Evolutionary conservation across 345 rosid species (phyloP).

Genomic region (Dimocarpus longan): DNA sequence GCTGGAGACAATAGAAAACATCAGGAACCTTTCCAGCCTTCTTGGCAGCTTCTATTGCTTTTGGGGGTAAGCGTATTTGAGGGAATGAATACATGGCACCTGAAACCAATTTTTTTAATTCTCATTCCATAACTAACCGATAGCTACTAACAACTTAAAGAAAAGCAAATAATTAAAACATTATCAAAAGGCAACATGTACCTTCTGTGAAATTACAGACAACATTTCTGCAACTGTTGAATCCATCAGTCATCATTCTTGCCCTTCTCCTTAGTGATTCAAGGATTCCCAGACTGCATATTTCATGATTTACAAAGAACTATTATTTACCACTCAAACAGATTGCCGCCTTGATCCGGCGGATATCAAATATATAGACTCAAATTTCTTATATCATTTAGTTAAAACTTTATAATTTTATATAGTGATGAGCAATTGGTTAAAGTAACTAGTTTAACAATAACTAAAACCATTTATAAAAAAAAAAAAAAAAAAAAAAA

Average conservation of each 20-base stretch:
- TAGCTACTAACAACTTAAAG: neutral
- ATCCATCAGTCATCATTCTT: conserved; percentile 94
- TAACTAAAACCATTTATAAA: neutral
- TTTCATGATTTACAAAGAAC: neutral
- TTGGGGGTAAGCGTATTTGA: conserved; percentile 82
- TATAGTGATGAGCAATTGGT: conserved; percentile 2
- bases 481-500: too few relatives aligned
- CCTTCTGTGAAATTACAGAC: conserved; percentile 99
- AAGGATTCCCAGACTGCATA: conserved; percentile 80
- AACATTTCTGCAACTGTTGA: conserved; percentile 96
- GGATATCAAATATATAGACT: conserved; percentile 1
- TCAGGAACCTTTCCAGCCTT: conserved; percentile 83
- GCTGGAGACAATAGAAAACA: conserved; percentile 95
- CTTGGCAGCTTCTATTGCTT: conserved; percentile 86
- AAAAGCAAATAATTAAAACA: neutral
- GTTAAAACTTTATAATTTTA: neutral
- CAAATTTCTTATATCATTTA: neutral
- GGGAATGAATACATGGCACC: conserved; percentile 99
- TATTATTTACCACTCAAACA: conserved; percentile 13
- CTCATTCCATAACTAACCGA: conserved; percentile 2
- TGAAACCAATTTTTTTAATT: conserved; percentile 24
- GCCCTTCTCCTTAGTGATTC: conserved; percentile 95
- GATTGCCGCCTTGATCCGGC: neutral
- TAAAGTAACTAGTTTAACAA: neutral
- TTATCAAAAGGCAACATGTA: conserved; percentile 20